Evolutionary conservation across 2,329 filamentous ascomycete species (phyloP).

Genomic region (Neonectria ditissima): DNA sequence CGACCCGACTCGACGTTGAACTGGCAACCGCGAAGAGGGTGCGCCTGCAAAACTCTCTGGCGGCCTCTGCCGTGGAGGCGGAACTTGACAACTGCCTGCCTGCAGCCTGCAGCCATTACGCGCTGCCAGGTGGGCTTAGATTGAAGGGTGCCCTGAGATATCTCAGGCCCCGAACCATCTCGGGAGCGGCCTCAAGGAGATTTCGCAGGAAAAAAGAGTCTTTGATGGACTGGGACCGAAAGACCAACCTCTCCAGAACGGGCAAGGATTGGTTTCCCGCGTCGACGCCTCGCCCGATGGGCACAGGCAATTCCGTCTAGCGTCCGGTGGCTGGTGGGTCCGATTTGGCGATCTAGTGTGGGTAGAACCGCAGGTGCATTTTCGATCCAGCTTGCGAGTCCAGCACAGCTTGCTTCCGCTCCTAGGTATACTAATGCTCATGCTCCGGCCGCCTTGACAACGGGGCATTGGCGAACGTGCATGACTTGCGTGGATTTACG

Average conservation of each 20-base stretch:
- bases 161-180: slow-evolving; percentile 13
- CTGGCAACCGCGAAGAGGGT: neutral
- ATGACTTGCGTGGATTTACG: slow-evolving; percentile 8
- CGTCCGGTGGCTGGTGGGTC: slow-evolving; percentile 25
- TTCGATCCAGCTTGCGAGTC: slow-evolving; percentile 18
- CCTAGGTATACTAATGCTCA: neutral
- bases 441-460: neutral
- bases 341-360: slow-evolving; percentile 25
- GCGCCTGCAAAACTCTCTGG: neutral
- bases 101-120: neutral
- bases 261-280: slow-evolving; percentile 7
- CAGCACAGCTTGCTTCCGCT: slow-evolving; percentile 15
- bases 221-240: neutral
- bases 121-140: neutral
- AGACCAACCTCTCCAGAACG: neutral
- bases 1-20: slow-evolving; percentile 1
- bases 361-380: slow-evolving; percentile 13
- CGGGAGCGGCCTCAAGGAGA: slow-evolving; percentile 1
- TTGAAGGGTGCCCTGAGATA: neutral
- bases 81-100: neutral
- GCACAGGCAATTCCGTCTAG: slow-evolving; percentile 19
- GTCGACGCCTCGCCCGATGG: slow-evolving; percentile 7
- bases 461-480: neutral
- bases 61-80: neutral
- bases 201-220: neutral